phyloP scores from a whole-genome alignment of 495 filamentous ascomycete genomes.

The Aspergillus olivimuriae region DNA sequence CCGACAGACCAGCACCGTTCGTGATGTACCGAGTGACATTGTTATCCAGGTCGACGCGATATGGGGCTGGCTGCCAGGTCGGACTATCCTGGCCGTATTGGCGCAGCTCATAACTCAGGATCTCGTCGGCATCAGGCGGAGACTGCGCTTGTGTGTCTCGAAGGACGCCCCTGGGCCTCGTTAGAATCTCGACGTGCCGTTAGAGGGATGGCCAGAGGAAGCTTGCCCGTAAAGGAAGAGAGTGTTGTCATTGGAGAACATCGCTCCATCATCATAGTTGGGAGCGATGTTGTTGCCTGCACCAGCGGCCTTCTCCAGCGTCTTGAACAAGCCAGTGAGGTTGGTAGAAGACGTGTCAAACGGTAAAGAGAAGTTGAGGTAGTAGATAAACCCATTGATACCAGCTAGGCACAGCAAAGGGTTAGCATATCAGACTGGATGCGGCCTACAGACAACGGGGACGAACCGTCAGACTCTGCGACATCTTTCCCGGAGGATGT shows the following conservation, averaged over 20 bases:
- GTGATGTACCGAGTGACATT: slow-evolving; percentile 57
- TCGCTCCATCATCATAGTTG: slow-evolving; percentile 54
- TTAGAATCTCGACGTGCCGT: not conserved
- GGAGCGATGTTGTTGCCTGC: slow-evolving; percentile 50
- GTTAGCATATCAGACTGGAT: too few species aligned
- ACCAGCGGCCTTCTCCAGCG: slow-evolving; percentile 36
- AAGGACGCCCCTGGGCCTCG: slow-evolving; percentile 5
- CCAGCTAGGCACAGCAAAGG: too few species aligned
- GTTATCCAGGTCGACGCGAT: slow-evolving; percentile 25
- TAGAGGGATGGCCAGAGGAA: not conserved
- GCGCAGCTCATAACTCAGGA: slow-evolving; percentile 46
- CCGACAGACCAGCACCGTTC: slow-evolving; percentile 55
- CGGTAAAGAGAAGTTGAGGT: slow-evolving; percentile 51
- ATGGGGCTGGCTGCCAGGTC: slow-evolving; percentile 37
- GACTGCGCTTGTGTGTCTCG: slow-evolving; percentile 8
- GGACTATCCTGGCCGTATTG: slow-evolving; percentile 36
- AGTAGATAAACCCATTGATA: too few species aligned
- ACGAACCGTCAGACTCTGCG: too few species aligned
- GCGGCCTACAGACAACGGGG: too few species aligned
- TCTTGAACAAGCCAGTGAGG: slow-evolving; percentile 43
- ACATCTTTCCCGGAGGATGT: too few species aligned
- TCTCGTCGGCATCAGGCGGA: slow-evolving; percentile 26
- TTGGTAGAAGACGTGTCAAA: slow-evolving; percentile 49
- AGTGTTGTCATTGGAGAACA: slow-evolving; percentile 60
- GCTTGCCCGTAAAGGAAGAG: slow-evolving; percentile 41